Evolutionary conservation across 2,329 filamentous ascomycete species (phyloP).

Genomic region (Penicillium janthinellum): DNA sequence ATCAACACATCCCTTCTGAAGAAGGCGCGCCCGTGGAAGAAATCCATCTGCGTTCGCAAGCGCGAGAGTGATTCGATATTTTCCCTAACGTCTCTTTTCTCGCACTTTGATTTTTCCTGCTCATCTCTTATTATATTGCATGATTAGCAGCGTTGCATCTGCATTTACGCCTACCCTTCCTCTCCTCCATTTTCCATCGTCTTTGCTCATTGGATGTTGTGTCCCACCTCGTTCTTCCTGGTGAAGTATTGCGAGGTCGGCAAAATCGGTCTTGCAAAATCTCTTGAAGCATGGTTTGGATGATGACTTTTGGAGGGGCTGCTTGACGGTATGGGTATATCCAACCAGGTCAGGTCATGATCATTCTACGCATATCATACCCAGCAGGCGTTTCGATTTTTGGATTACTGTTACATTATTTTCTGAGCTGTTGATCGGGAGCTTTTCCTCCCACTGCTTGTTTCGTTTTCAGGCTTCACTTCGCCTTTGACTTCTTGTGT

Average conservation of each 20-base stretch:
- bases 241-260: slow-evolving; percentile 7
- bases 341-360: slow-evolving; percentile 21
- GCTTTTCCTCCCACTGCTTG: not conserved
- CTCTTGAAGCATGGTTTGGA: slow-evolving; percentile 5
- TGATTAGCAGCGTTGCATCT: slow-evolving; percentile 21
- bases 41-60: slow-evolving; percentile 19
- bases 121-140: slow-evolving; percentile 6
- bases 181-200: not conserved
- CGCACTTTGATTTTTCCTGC: not conserved
- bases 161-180: slow-evolving; percentile 5
- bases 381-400: slow-evolving; percentile 22
- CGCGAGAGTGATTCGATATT: slow-evolving; percentile 8
- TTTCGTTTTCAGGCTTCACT: slow-evolving; percentile 1
- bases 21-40: slow-evolving; percentile 29
- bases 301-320: not conserved
- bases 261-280: not conserved
- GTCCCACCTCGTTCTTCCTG: slow-evolving; percentile 12
- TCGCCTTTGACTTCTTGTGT: slow-evolving; percentile 8
- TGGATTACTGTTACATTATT: not conserved
- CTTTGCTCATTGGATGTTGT: not conserved
- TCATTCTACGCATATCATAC: slow-evolving; percentile 30
- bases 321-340: slow-evolving; percentile 17
- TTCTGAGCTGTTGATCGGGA: not conserved
- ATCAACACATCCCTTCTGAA: slow-evolving; percentile 34
- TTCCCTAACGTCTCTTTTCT: not conserved